Conservation (phyloP, 2,329 filamentous ascomycete species). For the Mollisiaceae sp. region DNA sequence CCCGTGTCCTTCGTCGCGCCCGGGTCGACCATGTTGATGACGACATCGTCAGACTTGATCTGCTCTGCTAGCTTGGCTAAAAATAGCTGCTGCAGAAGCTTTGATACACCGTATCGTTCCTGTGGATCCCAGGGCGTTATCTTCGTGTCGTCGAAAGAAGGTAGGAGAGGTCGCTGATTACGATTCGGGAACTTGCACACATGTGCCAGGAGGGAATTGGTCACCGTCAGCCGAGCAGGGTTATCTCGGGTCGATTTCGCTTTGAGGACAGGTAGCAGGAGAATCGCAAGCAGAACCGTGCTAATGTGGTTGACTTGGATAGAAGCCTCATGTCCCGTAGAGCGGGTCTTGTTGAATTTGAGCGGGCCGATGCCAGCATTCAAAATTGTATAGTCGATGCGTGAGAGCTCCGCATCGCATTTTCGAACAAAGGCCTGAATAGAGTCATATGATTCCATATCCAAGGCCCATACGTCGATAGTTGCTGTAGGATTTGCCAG, state of each 20-base stretch:
- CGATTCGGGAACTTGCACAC: constrained; percentile 39
- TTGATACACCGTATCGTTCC: constrained; percentile 42
- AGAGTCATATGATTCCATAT: constrained; percentile 53
- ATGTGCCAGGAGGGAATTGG: constrained; percentile 41
- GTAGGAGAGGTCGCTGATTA: constrained; percentile 37
- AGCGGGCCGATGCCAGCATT: constrained; percentile 48
- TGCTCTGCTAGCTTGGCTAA: constrained; percentile 47
- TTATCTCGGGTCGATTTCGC: constrained; percentile 11
- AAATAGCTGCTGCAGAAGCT: constrained; percentile 45
- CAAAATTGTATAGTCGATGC: constrained; percentile 51
- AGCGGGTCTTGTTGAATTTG: constrained; percentile 24
- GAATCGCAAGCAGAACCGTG: constrained; percentile 34
- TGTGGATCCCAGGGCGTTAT: constrained; percentile 29
- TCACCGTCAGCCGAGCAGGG: constrained; percentile 38
- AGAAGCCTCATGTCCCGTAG: constrained; percentile 46
- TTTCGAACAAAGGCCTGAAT: constrained; percentile 49
- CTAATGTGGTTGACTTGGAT: constrained; percentile 45
- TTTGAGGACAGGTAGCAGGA: constrained; percentile 40
- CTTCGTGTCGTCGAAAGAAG: constrained; percentile 42
- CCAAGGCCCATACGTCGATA: constrained; percentile 55
- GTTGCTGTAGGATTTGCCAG: constrained; percentile 41
- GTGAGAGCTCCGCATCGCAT: constrained; percentile 41
- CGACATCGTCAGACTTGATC: constrained; percentile 43
- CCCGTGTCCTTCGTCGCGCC: constrained; percentile 47
- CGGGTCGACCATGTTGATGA: constrained; percentile 47